Evolutionary conservation across 345 rosid genomes (phyloP).

Genomic region (Abelmoschus esculentus): DNA sequence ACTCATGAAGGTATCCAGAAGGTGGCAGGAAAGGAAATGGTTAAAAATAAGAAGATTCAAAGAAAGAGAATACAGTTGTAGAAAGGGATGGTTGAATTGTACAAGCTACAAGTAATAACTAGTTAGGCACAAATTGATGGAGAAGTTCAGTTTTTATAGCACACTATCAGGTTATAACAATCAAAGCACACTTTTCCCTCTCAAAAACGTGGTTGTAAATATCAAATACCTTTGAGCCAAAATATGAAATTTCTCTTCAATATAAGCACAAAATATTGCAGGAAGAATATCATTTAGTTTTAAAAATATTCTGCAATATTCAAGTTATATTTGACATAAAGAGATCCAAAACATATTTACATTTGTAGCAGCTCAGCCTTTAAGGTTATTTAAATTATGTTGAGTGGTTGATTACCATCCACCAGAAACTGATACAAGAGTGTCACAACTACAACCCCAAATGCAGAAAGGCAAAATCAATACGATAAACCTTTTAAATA

Average conservation of each 20-base stretch:
- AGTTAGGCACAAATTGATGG: no score
- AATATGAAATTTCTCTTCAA: neutral
- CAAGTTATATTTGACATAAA: slow-evolving; percentile 1
- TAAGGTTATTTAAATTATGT: neutral
- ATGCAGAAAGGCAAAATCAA: neutral
- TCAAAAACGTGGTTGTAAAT: neutral
- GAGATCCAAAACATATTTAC: neutral
- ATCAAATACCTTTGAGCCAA: neutral
- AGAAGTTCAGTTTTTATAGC: neutral
- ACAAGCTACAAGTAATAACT: neutral
- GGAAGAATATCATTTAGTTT: neutral
- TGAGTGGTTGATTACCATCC: neutral
- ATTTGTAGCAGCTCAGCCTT: neutral
- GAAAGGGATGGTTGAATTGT: neutral
- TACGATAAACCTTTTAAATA: neutral
- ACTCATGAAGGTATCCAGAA: neutral
- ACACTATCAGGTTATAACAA: neutral
- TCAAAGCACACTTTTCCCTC: slow-evolving; percentile 4
- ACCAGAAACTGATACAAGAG: neutral
- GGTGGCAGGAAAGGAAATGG: neutral
- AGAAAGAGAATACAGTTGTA: neutral
- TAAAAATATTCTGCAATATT: neutral
- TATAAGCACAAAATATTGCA: neutral
- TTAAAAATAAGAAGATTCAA: neutral
- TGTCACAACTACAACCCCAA: neutral